Evolutionary conservation across 257 asterid species (phyloP), one percentile per base, ranked within the genome.

Genomic region (Paraleonurus japonicus): DNA sequence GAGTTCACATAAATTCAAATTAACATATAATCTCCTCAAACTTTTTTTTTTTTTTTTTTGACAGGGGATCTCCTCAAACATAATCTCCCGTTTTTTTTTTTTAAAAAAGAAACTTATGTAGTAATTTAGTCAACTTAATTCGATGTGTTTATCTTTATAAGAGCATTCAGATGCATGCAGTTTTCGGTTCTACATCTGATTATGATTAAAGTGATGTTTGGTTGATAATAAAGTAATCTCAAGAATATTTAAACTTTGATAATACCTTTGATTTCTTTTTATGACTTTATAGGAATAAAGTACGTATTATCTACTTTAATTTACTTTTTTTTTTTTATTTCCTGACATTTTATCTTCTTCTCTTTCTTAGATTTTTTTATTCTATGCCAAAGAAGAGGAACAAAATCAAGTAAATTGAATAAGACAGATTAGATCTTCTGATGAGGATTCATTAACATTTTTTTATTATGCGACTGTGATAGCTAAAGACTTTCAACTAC

Each of bases 91-190:
- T n/a, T n/a, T n/a, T n/a, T n/a, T n/a, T n/a, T n/a, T n/a, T n/a
- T n/a, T n/a, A 8, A 35, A 65, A 67, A 3, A 20, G 30, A 37
- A 41, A 47, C 1, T 59, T 50, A 51, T 26, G n/a, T 37, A 54
- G 1, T 54, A 3, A 22, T 61, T 41, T 67, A 77, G 86, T 79
- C 89, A 82, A 82, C 85, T 75, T n/a, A n/a, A n/a, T n/a, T 41
- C 59, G 41, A 61, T 63, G 39, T 30, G 57, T 70, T 75, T 62
- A 55, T 37, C 67, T 24, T 76, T 43, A 6, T 16, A 47, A 2
- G 22, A n/a, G 22, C 22, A 47, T 47, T n/a, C 5, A 15, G 3
- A n/a, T n/a, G 22, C 69, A n/a, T n/a, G 22, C 69, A 79, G 11
- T 61, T 75, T 72, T 16, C 47, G 61, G 73, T 75, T 62, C 65